A percentile compares a stretch with the other conserved stretches of the same genome.
Evolutionary conservation across 805 yeast genomes (phyloP).

Genomic region (Naumovozyma baii): DNA sequence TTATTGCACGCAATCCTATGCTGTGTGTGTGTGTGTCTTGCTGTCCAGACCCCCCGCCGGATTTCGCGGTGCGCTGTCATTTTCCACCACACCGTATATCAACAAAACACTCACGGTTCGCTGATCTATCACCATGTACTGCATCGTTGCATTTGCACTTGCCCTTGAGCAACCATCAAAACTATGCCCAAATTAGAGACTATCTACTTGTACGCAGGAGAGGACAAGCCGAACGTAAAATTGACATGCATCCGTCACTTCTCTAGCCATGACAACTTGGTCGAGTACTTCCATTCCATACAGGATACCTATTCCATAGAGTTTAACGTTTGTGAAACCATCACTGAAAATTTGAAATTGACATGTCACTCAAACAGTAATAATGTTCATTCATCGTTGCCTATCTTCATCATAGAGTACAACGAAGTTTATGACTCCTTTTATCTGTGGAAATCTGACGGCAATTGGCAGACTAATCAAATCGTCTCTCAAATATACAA

Average conservation of each 20-base stretch:
- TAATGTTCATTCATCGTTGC: constrained; percentile 7
- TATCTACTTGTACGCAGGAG: constrained; percentile 21
- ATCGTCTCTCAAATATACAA: constrained; percentile 13
- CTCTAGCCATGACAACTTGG: constrained; percentile 6
- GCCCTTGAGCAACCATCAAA: too few species aligned
- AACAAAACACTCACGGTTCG: too few species aligned
- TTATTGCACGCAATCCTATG: too few species aligned
- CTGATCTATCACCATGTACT: too few species aligned
- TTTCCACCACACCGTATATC: too few species aligned
- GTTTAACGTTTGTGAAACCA: constrained; percentile 18
- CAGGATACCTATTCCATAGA: constrained; percentile 23
- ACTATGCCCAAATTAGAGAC: constrained; percentile 10
- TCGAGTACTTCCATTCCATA: constrained; percentile 14
- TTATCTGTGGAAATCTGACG: constrained; percentile 23
- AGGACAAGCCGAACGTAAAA: constrained; percentile 18
- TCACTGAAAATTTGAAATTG: constrained; percentile 25
- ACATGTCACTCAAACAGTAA: constrained; percentile 11
- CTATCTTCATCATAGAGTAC: constrained; percentile 22
- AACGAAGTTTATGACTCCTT: constrained; percentile 14
- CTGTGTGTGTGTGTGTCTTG: too few species aligned
- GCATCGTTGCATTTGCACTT: too few species aligned
- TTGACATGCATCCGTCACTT: constrained; percentile 17
- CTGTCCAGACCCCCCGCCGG: too few species aligned
- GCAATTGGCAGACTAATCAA: constrained; percentile 19
- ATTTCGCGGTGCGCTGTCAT: too few species aligned